phyloP scores from a whole-genome alignment of 2,329 filamentous ascomycete genomes.

The Botrytis aclada region DNA sequence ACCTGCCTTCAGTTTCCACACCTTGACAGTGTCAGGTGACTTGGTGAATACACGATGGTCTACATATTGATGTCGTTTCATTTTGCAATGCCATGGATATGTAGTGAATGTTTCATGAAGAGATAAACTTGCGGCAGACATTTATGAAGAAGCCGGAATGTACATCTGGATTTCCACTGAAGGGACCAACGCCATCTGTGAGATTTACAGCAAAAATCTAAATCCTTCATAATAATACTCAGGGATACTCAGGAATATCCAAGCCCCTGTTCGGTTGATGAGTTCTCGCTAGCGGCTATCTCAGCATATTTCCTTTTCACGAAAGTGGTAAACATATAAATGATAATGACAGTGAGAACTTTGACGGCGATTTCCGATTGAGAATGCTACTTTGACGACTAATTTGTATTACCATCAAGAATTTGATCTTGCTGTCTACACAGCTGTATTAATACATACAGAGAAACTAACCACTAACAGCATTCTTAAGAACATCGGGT shows the following conservation, averaged over 20 bases:
- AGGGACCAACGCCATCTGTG: too few relatives aligned
- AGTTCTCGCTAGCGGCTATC: not conserved
- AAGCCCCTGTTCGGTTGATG: accelerated
- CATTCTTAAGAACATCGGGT: not conserved
- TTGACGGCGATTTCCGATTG: not conserved
- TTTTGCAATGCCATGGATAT: accelerated
- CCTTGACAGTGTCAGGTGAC: accelerated
- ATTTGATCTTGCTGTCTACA: not conserved
- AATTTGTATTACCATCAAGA: accelerated
- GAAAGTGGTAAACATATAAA: accelerated
- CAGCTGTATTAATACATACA: not conserved
- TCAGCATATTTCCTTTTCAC: not conserved
- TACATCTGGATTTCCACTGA: too few relatives aligned
- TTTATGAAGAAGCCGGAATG: too few relatives aligned
- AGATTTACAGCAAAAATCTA: too few relatives aligned
- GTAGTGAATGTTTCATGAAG: not conserved
- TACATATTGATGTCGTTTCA: not conserved
- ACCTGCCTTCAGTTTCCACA: too few relatives aligned
- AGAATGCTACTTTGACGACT: not conserved
- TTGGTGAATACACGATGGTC: accelerated
- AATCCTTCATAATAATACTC: too few relatives aligned
- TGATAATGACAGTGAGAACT: not conserved
- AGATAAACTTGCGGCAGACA: accelerated
- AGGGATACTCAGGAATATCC: too few relatives aligned
- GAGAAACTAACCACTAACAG: accelerated